A percentile compares a stretch with the other conserved stretches of the same genome.
Evolutionary conservation across 495 filamentous ascomycete genomes (phyloP).

Genomic region (Penicillium lividum): DNA sequence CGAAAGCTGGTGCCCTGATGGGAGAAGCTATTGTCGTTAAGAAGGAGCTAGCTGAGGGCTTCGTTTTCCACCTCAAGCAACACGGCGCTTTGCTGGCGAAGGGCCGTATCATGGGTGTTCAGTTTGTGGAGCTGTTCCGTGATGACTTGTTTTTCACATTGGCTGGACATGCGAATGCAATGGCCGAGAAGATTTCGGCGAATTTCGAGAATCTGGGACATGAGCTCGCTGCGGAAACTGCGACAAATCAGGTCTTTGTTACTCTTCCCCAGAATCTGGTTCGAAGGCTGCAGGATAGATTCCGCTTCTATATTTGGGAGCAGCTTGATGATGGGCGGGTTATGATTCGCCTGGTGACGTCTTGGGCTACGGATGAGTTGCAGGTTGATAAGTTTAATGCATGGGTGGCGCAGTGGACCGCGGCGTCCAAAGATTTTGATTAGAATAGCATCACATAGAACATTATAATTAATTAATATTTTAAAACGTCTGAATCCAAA

Average conservation of each 20-base stretch:
- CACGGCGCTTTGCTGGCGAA: conserved; percentile 48
- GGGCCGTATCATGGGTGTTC: conserved; percentile 42
- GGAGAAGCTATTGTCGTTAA: conserved; percentile 47
- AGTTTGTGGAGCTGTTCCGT: conserved; percentile 46
- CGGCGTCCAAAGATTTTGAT: conserved; percentile 14
- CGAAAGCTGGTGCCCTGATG: conserved; percentile 45
- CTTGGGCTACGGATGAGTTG: conserved; percentile 40
- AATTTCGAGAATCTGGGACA: conserved; percentile 35
- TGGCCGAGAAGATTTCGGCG: conserved; percentile 37
- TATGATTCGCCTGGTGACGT: conserved; percentile 37
- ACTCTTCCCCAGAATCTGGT: conserved; percentile 26
- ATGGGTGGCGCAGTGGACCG: conserved; percentile 33
- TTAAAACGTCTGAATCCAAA: not conserved
- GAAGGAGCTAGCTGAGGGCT: conserved; percentile 38
- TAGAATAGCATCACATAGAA: conserved; percentile 9
- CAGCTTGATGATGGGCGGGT: conserved; percentile 26
- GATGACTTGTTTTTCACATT: conserved; percentile 41
- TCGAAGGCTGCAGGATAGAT: conserved; percentile 28
- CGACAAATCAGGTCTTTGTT: conserved; percentile 43
- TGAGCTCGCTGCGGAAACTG: conserved; percentile 31
- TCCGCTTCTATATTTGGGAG: conserved; percentile 41
- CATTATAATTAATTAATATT: conserved; percentile 11
- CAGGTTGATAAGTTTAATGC: conserved; percentile 38
- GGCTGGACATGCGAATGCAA: conserved; percentile 42
- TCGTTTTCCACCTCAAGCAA: conserved; percentile 47